These are phyloP conservation scores for Trichosporon sp. DNA, from an alignment of 1,284 basidiomycete species.

Conservation along the genomic window DNA sequence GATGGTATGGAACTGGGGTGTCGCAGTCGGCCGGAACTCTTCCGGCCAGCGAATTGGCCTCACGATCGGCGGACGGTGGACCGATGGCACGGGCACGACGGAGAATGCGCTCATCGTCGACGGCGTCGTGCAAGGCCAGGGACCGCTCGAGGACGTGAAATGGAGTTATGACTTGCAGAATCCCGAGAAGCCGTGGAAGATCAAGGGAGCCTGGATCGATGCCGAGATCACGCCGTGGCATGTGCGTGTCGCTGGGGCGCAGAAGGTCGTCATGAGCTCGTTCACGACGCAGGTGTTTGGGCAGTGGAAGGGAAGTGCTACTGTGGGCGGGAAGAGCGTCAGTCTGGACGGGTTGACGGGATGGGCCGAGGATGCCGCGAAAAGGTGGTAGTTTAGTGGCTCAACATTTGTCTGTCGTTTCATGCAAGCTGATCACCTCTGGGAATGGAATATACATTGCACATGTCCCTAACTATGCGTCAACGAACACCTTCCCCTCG, in stretches of 20 bases:
- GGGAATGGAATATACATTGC: too few relatives aligned
- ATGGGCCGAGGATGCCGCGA: slow-evolving; percentile 21
- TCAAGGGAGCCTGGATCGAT: slow-evolving; percentile 21
- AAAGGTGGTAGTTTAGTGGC: not conserved
- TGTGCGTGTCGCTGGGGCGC: not conserved
- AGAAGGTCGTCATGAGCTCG: slow-evolving; percentile 19
- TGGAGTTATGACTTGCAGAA: slow-evolving; percentile 7
- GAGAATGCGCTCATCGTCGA: slow-evolving; percentile 29
- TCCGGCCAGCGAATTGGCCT: slow-evolving; percentile 15
- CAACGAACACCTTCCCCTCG: slow-evolving; percentile 65
- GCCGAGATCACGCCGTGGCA: slow-evolving; percentile 22
- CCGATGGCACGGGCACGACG: slow-evolving; percentile 6
- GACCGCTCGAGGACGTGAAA: not conserved
- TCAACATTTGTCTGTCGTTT: too few relatives aligned
- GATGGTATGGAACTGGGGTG: slow-evolving; percentile 24
- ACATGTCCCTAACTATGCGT: not conserved
- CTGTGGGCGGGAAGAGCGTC: not conserved
- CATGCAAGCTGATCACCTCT: too few relatives aligned
- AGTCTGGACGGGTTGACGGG: slow-evolving; percentile 19
- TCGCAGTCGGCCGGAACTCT: slow-evolving; percentile 4
- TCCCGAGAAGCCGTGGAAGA: slow-evolving; percentile 16
- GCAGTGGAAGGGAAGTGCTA: slow-evolving; percentile 6
- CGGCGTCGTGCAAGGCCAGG: slow-evolving; percentile 5
- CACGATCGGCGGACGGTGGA: slow-evolving; percentile 18
- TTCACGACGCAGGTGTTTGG: slow-evolving; percentile 22